A percentile compares a stretch with the other conserved stretches of the same genome.
These are phyloP conservation scores for Nitzschia putrida DNA, from an alignment of 108 stramenopile genomes.

Conservation along the genomic window DNA sequence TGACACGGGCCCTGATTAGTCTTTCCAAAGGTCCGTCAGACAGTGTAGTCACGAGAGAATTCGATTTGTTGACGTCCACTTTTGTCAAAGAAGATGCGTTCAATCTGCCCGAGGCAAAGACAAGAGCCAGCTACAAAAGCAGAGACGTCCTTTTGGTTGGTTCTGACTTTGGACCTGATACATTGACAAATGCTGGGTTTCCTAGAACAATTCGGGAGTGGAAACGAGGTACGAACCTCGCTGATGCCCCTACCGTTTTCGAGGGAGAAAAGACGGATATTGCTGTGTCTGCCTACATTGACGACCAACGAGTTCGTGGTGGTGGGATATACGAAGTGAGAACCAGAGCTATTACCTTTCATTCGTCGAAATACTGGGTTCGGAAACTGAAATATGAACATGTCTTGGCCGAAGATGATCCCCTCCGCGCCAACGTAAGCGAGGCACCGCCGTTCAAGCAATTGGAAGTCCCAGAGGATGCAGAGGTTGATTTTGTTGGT, in stretches of 20 bases:
- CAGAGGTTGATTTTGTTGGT: constrained; percentile 56
- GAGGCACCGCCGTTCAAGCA: constrained; percentile 51
- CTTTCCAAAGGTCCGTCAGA: constrained; percentile 89
- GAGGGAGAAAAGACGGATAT: constrained; percentile 79
- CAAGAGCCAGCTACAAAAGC: constrained; percentile 59
- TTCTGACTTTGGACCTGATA: constrained; percentile 62
- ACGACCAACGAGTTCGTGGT: constrained; percentile 53
- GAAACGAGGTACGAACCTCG: constrained; percentile 77
- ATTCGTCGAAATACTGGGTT: constrained; percentile 59
- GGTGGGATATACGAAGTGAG: constrained; percentile 71
- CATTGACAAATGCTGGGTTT: constrained; percentile 75
- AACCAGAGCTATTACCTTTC: constrained; percentile 57
- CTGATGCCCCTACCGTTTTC: constrained; percentile 71
- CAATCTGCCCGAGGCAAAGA: constrained; percentile 79
- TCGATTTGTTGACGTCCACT: constrained; percentile 70
- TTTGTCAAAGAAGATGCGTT: constrained; percentile 78
- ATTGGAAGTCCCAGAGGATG: constrained; percentile 58
- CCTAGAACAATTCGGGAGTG: constrained; percentile 76
- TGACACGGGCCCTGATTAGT: constrained; percentile 64
- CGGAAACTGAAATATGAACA: constrained; percentile 46
- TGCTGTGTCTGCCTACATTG: constrained; percentile 51
- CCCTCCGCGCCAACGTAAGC: constrained; percentile 14
- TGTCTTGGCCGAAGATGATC: constrained; percentile 36
- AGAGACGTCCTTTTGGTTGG: constrained; percentile 63
- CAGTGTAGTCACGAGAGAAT: constrained; percentile 81